Percentiles rank a stretch among this genome's conserved stretches.
phyloP scores from a whole-genome alignment of 1,284 basidiomycete genomes.

The Ceratobasidium sp. region DNA sequence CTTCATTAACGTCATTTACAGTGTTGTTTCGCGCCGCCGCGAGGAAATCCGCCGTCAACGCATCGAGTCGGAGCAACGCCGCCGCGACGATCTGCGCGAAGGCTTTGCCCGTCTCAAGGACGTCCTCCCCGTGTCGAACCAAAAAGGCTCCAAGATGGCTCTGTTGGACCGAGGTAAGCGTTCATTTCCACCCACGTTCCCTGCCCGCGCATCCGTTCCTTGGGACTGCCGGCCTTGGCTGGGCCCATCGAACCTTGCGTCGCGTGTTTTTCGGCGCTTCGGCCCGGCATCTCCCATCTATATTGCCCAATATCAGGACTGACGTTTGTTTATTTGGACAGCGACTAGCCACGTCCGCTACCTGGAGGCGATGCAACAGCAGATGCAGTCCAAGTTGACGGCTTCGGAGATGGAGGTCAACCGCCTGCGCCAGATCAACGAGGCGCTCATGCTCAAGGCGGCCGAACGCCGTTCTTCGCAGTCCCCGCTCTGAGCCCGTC shows the following conservation, averaged over 20 bases:
- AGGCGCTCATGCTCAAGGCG: conserved; percentile 83
- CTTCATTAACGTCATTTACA: conserved; percentile 29
- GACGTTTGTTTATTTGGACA: conserved; percentile 48
- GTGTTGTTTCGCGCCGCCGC: conserved; percentile 60
- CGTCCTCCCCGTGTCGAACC: conserved; percentile 82
- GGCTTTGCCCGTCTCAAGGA: conserved; percentile 88
- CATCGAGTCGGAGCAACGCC: conserved; percentile 86
- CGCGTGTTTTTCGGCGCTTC: conserved; percentile 24
- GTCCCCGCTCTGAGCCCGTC: conserved; percentile 25
- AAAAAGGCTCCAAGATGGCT: conserved; percentile 90
- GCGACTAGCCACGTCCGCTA: conserved; percentile 82
- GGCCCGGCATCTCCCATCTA: conserved; percentile 26
- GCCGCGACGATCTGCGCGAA: conserved; percentile 86
- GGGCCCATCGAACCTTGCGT: background rate
- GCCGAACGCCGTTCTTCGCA: conserved; percentile 64
- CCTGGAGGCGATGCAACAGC: conserved; percentile 76
- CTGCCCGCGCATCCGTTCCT: conserved; percentile 5
- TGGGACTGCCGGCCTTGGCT: conserved; percentile 13
- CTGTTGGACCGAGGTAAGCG: conserved; percentile 82
- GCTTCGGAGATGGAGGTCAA: conserved; percentile 78
- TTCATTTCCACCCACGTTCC: conserved; percentile 33
- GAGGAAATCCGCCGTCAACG: conserved; percentile 87
- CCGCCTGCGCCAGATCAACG: conserved; percentile 80
- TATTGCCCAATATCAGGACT: background rate
- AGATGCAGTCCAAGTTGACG: conserved; percentile 76